Base-by-base conservation (phyloP, 164 flowering plant species). In the Macadamia tetraphylla region DNA sequence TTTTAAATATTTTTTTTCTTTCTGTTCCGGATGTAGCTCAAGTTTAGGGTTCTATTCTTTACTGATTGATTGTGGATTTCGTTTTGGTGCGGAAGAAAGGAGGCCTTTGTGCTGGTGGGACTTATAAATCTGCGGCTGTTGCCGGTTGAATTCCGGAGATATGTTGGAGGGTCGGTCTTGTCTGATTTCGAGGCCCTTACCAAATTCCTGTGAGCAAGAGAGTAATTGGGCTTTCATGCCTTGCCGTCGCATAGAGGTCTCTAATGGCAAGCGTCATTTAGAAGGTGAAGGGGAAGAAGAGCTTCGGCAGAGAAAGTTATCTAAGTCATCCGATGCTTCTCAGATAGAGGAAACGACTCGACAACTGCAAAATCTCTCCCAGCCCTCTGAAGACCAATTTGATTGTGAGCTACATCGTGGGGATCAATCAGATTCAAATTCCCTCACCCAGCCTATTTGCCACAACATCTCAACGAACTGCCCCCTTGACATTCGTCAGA, bases 81-180 rank as follows among this genome's bases (percentile, higher is more conserved):
- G 32, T 52, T 51, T 58, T 51, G 67, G 57, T 48, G 76, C 67
- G 58, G 69, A 67, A 64, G 71, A 64, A 63, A 66, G 63, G 73
- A 66, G 73, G 79, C 58, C 66, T 35, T 76, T 67, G 66, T 64
- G 52, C 51, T 52, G 40, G 71, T 64, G 13, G 55, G 53, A 18
- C 18, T 59, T 11, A 51, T 44, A 48, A 64, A 58, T 46, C 66
- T 32, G 46, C 71, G 58, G 67, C 66, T 2, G 40, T 59, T 73
- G 29, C 44, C 43, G 65, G 69, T 65, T 43, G 64, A 65, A 58
- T 69, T 72, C 60, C 18, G 46, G 71, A 67, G 66, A 66, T 35
- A 76, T 79, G 79, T 71, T 79, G 73, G 81, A 79, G 49, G 76
- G 70, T 58, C 73, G 60, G 44, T 73, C 81, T 55, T 79, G 73